Evolutionary conservation across 164 flowering plant species (phyloP), one percentile per base, ranked within the genome.

Genomic region (Piper betle): DNA sequence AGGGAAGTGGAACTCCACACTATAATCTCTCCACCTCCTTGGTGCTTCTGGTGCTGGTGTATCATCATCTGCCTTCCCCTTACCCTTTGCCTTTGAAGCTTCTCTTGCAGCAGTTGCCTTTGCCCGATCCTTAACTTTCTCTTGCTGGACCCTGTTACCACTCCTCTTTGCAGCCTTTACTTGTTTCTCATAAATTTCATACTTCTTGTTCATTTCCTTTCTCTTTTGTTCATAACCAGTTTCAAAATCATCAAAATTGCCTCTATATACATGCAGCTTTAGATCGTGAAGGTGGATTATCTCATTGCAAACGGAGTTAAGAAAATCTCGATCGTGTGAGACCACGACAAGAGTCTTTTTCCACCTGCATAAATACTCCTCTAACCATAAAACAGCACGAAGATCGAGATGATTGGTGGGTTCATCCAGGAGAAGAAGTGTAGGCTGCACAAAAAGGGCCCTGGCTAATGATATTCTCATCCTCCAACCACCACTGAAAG

Each of bases 401-500:
- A 25, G 33, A 25, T 25, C 33, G 33, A 25, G 33, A 25, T 25
- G 33, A 25, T 25, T 25, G 33, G 96, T 86, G 52, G 90, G 96
- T 64, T 88, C 93, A 78, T 88, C 96, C 40, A 88, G 68, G 60
- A 88, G 67, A 42, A 88, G 66, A 13, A 86, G 82, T n/a, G 96
- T 86, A 15, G 96, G 93, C 69, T 86, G 93, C 61, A 84, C 80
- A 73, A 88, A 88, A 37, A 86, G 88, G 7, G 96, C 96, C 76
- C 91, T 71, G 37, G 96, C 93, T 66, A 88, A 67, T 33, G 93
- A 86, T 20, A 88, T 88, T 67, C 93, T 82, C 96, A 86, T 88
- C 65, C 96, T 84, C 96, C 96, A 86, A 15, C 96, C 96, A 66
- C 96, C 93, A 75, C 93, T 86, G 64, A 88, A 88, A 11, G 88